Conservation (phyloP, 331 rosid genomes). For the Rhamnella rubrinervis region DNA sequence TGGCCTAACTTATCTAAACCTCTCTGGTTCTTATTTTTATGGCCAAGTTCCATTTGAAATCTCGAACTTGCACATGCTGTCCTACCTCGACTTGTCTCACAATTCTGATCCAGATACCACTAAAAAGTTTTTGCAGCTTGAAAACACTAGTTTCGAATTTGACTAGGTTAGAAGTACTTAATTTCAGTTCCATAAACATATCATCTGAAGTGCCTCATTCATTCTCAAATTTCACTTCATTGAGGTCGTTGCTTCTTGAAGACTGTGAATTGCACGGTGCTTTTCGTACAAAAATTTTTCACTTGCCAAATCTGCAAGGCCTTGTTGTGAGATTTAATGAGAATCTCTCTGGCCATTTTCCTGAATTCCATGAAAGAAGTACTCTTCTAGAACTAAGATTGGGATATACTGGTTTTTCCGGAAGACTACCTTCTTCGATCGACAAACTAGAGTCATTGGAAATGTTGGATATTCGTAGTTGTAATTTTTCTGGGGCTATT, state of each 20-base stretch:
- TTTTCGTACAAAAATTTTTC: not conserved
- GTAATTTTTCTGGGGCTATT: too few species aligned
- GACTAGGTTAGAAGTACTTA: too few species aligned
- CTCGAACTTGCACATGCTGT: not conserved
- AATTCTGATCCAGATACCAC: not conserved
- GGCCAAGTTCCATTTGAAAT: not conserved
- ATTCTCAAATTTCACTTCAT: not conserved
- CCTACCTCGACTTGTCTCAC: not conserved
- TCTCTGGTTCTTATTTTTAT: conserved; percentile 12
- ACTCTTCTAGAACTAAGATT: not conserved
- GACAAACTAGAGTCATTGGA: too few species aligned
- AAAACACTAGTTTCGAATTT: too few species aligned
- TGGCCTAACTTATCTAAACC: not conserved
- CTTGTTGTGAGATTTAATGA: not conserved
- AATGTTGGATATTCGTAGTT: too few species aligned
- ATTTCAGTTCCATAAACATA: not conserved
- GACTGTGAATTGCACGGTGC: not conserved
- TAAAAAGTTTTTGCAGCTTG: too few species aligned
- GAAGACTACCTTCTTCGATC: too few species aligned
- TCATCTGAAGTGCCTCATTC: not conserved
- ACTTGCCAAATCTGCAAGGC: not conserved
- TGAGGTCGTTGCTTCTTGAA: not conserved
- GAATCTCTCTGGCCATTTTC: not conserved
- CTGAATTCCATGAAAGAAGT: not conserved
- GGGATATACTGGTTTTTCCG: too few species aligned